A percentile compares a stretch with the other conserved stretches of the same genome.
phyloP scores from a whole-genome alignment of 2,329 filamentous ascomycete genomes.

The Pseudogymnoascus sp. region DNA sequence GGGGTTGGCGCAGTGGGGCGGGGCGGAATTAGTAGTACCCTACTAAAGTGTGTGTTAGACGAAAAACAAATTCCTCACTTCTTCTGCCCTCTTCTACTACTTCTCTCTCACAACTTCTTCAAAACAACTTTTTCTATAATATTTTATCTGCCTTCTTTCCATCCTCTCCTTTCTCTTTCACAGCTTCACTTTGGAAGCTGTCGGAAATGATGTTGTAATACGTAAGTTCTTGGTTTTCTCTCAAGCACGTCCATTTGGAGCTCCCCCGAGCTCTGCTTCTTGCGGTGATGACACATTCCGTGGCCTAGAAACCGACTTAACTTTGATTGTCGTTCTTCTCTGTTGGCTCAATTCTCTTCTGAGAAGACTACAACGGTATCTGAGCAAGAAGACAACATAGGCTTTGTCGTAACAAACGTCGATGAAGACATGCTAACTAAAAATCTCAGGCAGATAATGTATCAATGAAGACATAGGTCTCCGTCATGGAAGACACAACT shows the following conservation, averaged over 20 bases:
- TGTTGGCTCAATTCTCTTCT: constrained; percentile 57
- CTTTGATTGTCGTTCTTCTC: constrained; percentile 49
- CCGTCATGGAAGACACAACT: constrained; percentile 12
- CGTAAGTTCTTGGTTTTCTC: background rate
- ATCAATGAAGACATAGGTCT: constrained; percentile 8
- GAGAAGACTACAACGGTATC: constrained; percentile 94
- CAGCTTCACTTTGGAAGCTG: background rate
- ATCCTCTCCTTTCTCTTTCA: background rate
- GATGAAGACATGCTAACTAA: constrained; percentile 19
- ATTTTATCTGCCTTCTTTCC: background rate
- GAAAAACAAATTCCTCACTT: constrained; percentile 8
- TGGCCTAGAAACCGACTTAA: constrained; percentile 46
- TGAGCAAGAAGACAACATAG: constrained; percentile 48
- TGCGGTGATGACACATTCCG: constrained; percentile 56
- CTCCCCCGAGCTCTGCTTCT: background rate
- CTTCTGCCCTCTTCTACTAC: background rate
- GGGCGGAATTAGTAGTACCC: background rate
- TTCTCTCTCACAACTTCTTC: constrained; percentile 6
- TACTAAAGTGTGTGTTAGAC: background rate
- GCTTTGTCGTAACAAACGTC: background rate
- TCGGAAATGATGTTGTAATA: background rate
- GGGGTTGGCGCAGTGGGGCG: background rate
- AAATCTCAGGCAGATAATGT: background rate
- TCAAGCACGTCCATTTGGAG: background rate
- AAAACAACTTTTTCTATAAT: background rate